Base-by-base conservation (phyloP, 2,329 filamentous ascomycete genomes). In the Sarocladium kiliense region DNA sequence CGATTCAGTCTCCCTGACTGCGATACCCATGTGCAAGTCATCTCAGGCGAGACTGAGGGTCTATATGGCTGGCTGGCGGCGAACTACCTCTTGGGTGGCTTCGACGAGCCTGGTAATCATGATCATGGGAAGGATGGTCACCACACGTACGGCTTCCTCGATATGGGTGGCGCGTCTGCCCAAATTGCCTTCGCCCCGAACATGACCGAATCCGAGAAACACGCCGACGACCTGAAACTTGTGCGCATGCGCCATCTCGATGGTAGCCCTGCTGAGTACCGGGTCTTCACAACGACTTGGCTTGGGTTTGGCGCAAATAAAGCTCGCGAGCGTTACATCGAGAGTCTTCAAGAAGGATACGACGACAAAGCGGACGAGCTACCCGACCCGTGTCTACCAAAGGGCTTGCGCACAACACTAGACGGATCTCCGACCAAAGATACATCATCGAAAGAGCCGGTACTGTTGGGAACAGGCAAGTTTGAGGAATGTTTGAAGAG, bases 181-280 rank as follows among this genome's bases (percentile, higher is more conserved):
- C 94, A 99, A 72, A 97, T 99, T 65, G 94, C 95, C 0, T 99
- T 99, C 70, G 93, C 92, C 2, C 94, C 94, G 1, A 99, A 99
- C 70, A 74, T 81, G 3, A 97, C 94, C 1, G 94, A 99, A 69
- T 86, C 91, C 1, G 82, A 86, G 64, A 94, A 91, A 66, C 95
- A 99, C 68, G 87, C 90, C 0, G 82, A 97, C 59, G 91, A 97
- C 66, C 74, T 99, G 55, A 96, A 91, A 60, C 71, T 97, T 14
- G 73, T 99, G 57, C 86, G 94, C 50, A 75, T 99, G 73, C 84
- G 95, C 59, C 94, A 86, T 2, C 72, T 97, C 19, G 86, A 94
- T 66, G 94, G 94, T 10, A 77, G 82, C 1, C 72, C 86, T 0
- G 73, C 85, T 49, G 94, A 99, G 66, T 89, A 97, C 73, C 86